Evolutionary conservation across 2,329 filamentous ascomycete genomes (phyloP).

Genomic region (Tolypocladium amazonense): DNA sequence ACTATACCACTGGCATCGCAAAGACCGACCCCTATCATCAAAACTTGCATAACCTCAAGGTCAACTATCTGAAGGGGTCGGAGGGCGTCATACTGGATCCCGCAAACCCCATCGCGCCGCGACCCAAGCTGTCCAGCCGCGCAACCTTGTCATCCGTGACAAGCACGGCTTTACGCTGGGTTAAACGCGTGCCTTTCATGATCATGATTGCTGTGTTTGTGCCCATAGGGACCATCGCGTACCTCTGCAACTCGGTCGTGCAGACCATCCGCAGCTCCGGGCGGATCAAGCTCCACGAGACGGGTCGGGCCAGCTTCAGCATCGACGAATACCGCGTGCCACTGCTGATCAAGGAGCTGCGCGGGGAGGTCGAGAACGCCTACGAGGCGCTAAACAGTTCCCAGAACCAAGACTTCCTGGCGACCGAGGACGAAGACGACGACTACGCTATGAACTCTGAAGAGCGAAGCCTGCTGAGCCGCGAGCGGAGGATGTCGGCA

Average conservation of each 20-base stretch:
- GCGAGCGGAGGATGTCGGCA: conserved; percentile 28
- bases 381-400: conserved; percentile 63
- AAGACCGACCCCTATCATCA: conserved; percentile 63
- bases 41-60: conserved; percentile 53
- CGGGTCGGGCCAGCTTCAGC: conserved; percentile 55
- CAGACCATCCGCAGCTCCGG: conserved; percentile 66
- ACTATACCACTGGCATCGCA: conserved; percentile 73
- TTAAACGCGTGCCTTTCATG: conserved; percentile 51
- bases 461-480: conserved; percentile 29
- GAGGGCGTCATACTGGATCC: conserved; percentile 67
- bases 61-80: conserved; percentile 67
- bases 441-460: conserved; percentile 22
- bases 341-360: conserved; percentile 64
- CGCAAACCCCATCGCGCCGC: conserved; percentile 44
- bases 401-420: conserved; percentile 62
- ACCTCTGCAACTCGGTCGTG: conserved; percentile 63
- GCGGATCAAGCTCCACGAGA: conserved; percentile 67
- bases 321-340: conserved; percentile 65
- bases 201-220: conserved; percentile 59
- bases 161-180: conserved; percentile 18
- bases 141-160: conserved; percentile 21
- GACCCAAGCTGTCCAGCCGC: conserved; percentile 20
- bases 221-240: conserved; percentile 60
- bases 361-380: conserved; percentile 64
- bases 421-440: conserved; percentile 37